Evolutionary conservation across 352 stramenopile genomes (phyloP).

Genomic region (Globisporangium carolinianum): DNA sequence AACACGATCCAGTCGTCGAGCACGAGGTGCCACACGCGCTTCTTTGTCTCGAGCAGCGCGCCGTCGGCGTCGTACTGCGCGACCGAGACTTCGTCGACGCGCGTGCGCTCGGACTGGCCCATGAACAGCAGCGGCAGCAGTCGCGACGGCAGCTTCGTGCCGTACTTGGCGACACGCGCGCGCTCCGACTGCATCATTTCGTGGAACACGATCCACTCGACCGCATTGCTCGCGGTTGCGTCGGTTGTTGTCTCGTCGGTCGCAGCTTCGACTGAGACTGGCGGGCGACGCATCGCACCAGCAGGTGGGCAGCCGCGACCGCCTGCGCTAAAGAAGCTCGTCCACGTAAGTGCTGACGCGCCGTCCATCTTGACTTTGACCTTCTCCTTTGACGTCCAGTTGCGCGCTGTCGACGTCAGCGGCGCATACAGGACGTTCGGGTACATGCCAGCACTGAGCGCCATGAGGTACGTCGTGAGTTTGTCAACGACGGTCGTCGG

Average conservation of each 20-base stretch:
- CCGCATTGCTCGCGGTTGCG: conserved; percentile 17
- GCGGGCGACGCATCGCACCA: background rate
- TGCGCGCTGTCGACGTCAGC: conserved; percentile 28
- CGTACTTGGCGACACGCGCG: conserved; percentile 60
- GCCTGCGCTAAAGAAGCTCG: background rate
- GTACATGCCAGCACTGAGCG: conserved; percentile 63
- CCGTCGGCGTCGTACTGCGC: conserved; percentile 24
- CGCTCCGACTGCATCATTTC: conserved; percentile 82
- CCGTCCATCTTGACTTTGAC: conserved; percentile 70
- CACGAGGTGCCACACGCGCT: conserved; percentile 40
- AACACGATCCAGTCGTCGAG: conserved; percentile 78
- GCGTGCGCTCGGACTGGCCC: conserved; percentile 26
- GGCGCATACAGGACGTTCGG: conserved; percentile 61
- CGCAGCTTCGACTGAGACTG: conserved; percentile 6
- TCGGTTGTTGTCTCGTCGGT: conserved; percentile 8
- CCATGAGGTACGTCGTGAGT: conserved; percentile 54
- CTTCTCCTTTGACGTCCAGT: conserved; percentile 79
- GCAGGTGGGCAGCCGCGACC: background rate
- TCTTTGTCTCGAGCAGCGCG: conserved; percentile 8
- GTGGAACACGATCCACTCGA: conserved; percentile 76
- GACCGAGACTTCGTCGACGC: conserved; percentile 24
- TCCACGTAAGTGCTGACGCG: conserved; percentile 44
- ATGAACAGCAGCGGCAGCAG: conserved; percentile 60
- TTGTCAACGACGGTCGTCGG: conserved; percentile 18
- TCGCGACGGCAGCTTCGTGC: conserved; percentile 53